A percentile compares a stretch with the other conserved stretches of the same genome.
Conservation (phyloP, 2,329 filamentous ascomycete genomes). For the Apiospora sp. region DNA sequence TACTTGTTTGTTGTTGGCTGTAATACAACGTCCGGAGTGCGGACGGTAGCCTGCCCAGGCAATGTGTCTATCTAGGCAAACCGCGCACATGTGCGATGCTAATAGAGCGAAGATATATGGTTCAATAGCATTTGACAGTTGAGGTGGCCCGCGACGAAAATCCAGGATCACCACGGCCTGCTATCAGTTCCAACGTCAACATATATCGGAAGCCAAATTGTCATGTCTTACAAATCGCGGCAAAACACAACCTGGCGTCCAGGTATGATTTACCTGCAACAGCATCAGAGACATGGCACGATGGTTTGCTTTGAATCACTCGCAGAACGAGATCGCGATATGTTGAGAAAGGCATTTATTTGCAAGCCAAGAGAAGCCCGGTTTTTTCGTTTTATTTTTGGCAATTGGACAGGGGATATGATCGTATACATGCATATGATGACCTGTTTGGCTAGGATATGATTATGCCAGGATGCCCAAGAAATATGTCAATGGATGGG, state of each 20-base stretch:
- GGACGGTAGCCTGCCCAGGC: not conserved
- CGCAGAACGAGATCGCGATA: not conserved
- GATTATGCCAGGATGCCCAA: not conserved
- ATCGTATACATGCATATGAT: not conserved
- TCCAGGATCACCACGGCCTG: not conserved
- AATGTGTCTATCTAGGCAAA: not conserved
- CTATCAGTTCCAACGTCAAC: not conserved
- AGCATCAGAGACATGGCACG: not conserved
- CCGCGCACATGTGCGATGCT: constrained; percentile 4
- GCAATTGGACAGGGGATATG: not conserved
- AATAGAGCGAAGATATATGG: not conserved
- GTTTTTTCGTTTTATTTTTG: not conserved
- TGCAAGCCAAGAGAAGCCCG: not conserved
- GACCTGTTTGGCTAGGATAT: not conserved
- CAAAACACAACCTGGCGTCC: not conserved
- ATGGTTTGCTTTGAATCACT: not conserved
- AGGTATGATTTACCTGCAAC: not conserved
- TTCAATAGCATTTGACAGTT: constrained; percentile 2
- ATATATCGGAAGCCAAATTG: not conserved
- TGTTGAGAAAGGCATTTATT: not conserved
- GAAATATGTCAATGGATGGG: not conserved
- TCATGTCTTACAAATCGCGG: not conserved
- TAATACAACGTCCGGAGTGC: not conserved
- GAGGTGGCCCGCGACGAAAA: not conserved
- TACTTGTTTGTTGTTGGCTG: not conserved